phyloP scores from a whole-genome alignment of 441 rosid genomes.

The Hura crepitans region DNA sequence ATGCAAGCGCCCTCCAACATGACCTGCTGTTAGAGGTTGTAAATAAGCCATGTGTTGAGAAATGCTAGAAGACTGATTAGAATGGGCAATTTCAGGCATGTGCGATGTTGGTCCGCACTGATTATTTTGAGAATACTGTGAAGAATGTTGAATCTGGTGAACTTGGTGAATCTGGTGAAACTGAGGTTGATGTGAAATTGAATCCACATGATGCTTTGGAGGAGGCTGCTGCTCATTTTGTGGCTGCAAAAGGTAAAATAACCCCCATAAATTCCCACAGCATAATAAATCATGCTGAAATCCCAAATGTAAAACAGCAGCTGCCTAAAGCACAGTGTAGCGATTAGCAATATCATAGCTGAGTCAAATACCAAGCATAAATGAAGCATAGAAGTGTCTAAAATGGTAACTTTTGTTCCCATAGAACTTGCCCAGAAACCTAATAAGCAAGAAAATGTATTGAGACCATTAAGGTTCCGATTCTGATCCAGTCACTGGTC shows the following conservation, averaged over 20 bases:
- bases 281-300: constrained; percentile 1
- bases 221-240: constrained; percentile 57
- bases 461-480: too few relatives aligned
- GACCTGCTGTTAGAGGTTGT: constrained; percentile 67
- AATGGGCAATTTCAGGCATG: constrained; percentile 56
- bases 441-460: neutral
- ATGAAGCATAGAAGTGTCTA: neutral
- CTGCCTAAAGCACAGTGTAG: neutral
- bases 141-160: constrained; percentile 52
- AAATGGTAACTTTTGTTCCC: too few relatives aligned
- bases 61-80: constrained; percentile 62
- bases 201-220: constrained; percentile 64
- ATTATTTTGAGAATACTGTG: constrained; percentile 68
- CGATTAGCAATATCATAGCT: neutral
- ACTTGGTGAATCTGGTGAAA: constrained; percentile 72
- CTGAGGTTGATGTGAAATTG: constrained; percentile 60
- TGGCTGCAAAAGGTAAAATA: constrained; percentile 32
- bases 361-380: neutral
- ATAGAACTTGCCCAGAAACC: neutral
- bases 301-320: neutral
- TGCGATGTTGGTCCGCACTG: constrained; percentile 55
- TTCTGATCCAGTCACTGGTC: too few relatives aligned
- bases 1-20: constrained; percentile 60
- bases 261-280: constrained; percentile 8
- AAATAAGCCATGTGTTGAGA: constrained; percentile 84